Evolutionary conservation across 306 rosid genomes (phyloP).

Genomic region (Medicago lupulina): DNA sequence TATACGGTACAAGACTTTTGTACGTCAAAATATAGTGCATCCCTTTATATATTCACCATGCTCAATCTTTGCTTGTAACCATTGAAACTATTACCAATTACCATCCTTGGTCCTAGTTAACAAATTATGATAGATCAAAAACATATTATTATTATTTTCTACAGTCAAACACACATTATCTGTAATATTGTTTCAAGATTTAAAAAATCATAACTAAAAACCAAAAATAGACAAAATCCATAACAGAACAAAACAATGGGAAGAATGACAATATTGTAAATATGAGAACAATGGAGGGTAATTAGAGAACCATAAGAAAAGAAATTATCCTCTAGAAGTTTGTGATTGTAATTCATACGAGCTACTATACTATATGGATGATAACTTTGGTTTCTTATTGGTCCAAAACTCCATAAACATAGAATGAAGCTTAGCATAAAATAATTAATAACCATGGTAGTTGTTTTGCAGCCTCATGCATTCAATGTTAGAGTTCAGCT

Average conservation of each 20-base stretch:
- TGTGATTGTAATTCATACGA: slow-evolving; percentile 44
- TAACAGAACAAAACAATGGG: background rate
- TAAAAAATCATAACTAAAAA: slow-evolving; percentile 2
- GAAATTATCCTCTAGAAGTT: slow-evolving; percentile 26
- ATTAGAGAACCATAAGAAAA: slow-evolving; percentile 2
- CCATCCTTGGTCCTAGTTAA: background rate
- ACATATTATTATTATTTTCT: no score
- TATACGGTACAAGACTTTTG: no score
- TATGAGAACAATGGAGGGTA: slow-evolving; percentile 41
- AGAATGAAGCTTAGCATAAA: slow-evolving; percentile 29
- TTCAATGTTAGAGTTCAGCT: slow-evolving; percentile 47
- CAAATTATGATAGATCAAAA: background rate
- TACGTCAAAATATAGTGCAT: no score
- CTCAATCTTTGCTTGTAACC: no score
- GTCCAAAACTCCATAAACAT: slow-evolving; percentile 24
- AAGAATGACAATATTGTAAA: slow-evolving; percentile 53
- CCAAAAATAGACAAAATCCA: background rate
- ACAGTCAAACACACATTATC: background rate
- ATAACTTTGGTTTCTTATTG: slow-evolving; percentile 19
- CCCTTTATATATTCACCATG: no score
- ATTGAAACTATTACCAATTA: no score
- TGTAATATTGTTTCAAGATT: background rate
- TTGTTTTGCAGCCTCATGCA: slow-evolving; percentile 52
- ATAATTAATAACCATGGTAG: slow-evolving; percentile 38
- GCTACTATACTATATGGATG: slow-evolving; percentile 7